Base-by-base conservation (phyloP, 768 basidiomycete genomes). In the Mycena capillaripes region DNA sequence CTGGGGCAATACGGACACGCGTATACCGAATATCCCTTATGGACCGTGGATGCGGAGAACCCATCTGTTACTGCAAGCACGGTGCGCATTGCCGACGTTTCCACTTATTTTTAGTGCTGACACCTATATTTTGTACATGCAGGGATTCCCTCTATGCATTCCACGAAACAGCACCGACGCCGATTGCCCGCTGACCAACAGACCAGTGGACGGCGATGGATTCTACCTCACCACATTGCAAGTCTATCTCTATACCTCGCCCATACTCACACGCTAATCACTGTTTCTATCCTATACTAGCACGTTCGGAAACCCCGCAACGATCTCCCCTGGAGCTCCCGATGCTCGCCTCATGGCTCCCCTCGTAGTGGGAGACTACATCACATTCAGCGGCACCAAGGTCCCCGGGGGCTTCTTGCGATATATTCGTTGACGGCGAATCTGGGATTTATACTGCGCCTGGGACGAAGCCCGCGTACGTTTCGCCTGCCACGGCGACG, bases 11-110 rank as follows among this genome's bases (percentile, higher is more conserved):
- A 29, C 29, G 46, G 48, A 16, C 46, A 5, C 19, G 34, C 23
- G 5, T 65, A 65, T 38, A 36, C 40, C 14, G 66, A 42, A 1
- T 32, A 44, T 25, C 75, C 77, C 12, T 29, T 77, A 29, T 77
- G 75, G 75, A 71, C 77, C 6, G 77, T 76, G 16, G 75, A 77
- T 61, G 58, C 75, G 1, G 68, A 77, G 25, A 76, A 73, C 25
- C 77, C 77, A 38, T 73, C 71, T 27, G 55, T 77, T 21, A 53
- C 48, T 46, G 70, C 77, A 9, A 58, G 58, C 23, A 76, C 75
- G 36, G 77, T 76, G 69, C 46, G 75, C 76, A 46, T 69, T 67
- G 12, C 75, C 69, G 30, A 53, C 66, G 34, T 30, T 34, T 25
- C 48, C 38, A 34, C 19, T 29, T 61, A 29, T 32, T 30, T 30